Percentiles rank a stretch among this genome's conserved stretches.
Conservation (phyloP, 106 monocot species). For the Hemerocallis citrina region DNA sequence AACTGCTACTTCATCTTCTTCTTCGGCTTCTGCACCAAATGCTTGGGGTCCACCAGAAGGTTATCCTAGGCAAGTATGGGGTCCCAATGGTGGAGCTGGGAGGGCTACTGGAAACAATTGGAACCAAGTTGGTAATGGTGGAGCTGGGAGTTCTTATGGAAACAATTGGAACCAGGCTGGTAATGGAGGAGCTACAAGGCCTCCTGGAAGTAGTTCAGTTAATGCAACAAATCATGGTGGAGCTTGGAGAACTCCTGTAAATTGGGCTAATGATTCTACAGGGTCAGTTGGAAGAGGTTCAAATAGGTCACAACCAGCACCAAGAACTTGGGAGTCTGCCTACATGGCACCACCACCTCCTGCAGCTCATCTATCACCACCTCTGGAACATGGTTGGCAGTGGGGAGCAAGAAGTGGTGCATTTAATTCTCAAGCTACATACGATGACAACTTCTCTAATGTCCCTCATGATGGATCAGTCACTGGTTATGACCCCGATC, state of each 20-base stretch:
- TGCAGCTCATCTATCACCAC: conserved; percentile 25
- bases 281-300: conserved; percentile 21
- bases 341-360: conserved; percentile 33
- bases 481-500: conserved; percentile 17
- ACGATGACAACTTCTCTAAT: conserved; percentile 5
- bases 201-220: too few species aligned
- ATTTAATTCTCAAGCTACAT: conserved; percentile 20
- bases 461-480: neutral
- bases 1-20: too few species aligned
- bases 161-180: too few species aligned
- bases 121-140: neutral
- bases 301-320: conserved; percentile 15
- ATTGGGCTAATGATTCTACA: conserved; percentile 1
- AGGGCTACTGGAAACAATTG: conserved; percentile 13
- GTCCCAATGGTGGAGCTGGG: neutral
- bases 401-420: conserved; percentile 41
- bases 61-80: conserved; percentile 10
- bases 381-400: conserved; percentile 64
- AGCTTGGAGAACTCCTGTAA: neutral
- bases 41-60: conserved; percentile 1
- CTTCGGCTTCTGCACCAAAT: conserved; percentile 18
- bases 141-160: neutral
- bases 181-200: conserved; percentile 2
- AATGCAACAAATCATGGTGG: too few species aligned
- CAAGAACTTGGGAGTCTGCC: conserved; percentile 30